Evolutionary conservation across 1,284 basidiomycete genomes (phyloP), one percentile per base, ranked within the genome.

Genomic region (Peniophora sp.): DNA sequence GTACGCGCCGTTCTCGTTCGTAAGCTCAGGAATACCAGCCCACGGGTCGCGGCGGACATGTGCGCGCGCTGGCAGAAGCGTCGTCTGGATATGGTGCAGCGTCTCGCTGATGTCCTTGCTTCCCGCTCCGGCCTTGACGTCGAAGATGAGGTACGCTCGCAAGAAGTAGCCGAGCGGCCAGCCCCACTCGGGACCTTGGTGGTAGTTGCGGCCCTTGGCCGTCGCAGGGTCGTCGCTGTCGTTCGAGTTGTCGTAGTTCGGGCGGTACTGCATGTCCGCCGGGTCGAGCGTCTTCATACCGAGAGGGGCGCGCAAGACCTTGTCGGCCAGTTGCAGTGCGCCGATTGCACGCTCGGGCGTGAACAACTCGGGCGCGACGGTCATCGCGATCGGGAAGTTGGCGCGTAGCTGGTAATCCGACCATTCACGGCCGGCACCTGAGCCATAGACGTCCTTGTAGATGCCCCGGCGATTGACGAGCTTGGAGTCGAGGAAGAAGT

Each of bases 401-500:
- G 85, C 81, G 53, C 92, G 81, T 59, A 95, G 78, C 69, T 98
- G 96, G 66, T 99, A 99, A 69, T 99, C 95, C 6, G 92, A 91
- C 88, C 93, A 97, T 67, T 94, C 92, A 51, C 91, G 80, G 12
- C 85, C 88, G 49, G 74, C 63, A 1, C 91, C 91, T 16, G 94
- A 93, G 35, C 93, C 92, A 59, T 89, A 91, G 3, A 98, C 93
- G 62, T 99, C 96, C 74, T 99, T 99, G 78, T 99, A 99, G 65
- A 98, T 96, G 3, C 96, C 96, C 47, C 96, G 79, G 22, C 92
- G 87, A 66, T 94, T 91, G 57, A 97, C 76, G 32, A 97, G 69
- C 25, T 64, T 73, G 1, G 89, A 58, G 61, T 92, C 76, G 56
- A 97, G 66, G 51, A 77, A 75, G 70, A 92, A 94, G 36, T 82